Conservation (phyloP, 2,329 filamentous ascomycete genomes). For the Pseudogymnoascus sp. region DNA sequence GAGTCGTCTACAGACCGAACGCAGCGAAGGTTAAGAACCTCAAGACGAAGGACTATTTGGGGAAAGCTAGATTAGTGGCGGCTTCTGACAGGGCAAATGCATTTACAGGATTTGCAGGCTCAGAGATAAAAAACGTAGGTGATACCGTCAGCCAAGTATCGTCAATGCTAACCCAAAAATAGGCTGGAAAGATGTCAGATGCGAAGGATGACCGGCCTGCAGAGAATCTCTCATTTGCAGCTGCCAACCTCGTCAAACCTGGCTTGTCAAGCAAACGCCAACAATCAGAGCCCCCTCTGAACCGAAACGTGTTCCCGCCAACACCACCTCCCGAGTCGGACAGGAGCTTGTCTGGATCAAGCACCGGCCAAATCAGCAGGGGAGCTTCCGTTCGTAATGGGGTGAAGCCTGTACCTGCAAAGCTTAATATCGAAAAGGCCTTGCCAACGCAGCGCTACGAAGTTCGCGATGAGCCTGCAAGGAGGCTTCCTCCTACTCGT, state of each 20-base stretch:
- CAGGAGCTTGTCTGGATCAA: constrained; percentile 35
- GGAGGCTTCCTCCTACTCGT: constrained; percentile 38
- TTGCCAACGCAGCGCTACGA: constrained; percentile 37
- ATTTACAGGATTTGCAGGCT: constrained; percentile 74
- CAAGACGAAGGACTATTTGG: constrained; percentile 95
- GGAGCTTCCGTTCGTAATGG: constrained; percentile 56
- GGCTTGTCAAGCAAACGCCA: constrained; percentile 73
- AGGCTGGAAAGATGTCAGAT: constrained; percentile 44
- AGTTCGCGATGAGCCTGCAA: constrained; percentile 23
- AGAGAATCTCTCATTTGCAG: constrained; percentile 84
- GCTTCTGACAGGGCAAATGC: constrained; percentile 74
- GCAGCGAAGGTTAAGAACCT: constrained; percentile 97
- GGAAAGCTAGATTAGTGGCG: constrained; percentile 88
- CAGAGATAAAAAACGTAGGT: constrained; percentile 66
- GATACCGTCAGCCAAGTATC: constrained; percentile 17
- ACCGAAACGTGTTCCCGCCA: constrained; percentile 84
- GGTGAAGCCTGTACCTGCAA: constrained; percentile 52
- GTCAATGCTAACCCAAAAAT: constrained; percentile 2
- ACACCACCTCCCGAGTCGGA: constrained; percentile 94
- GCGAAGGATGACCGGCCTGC: constrained; percentile 71
- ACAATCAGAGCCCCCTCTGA: constrained; percentile 74
- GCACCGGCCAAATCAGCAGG: constrained; percentile 37
- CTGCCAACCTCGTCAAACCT: constrained; percentile 86
- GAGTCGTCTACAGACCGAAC: constrained; percentile 89
- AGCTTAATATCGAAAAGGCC: constrained; percentile 54